phyloP scores from a whole-genome alignment of 1,284 basidiomycete genomes.

The Laetiporus sulphureus region DNA sequence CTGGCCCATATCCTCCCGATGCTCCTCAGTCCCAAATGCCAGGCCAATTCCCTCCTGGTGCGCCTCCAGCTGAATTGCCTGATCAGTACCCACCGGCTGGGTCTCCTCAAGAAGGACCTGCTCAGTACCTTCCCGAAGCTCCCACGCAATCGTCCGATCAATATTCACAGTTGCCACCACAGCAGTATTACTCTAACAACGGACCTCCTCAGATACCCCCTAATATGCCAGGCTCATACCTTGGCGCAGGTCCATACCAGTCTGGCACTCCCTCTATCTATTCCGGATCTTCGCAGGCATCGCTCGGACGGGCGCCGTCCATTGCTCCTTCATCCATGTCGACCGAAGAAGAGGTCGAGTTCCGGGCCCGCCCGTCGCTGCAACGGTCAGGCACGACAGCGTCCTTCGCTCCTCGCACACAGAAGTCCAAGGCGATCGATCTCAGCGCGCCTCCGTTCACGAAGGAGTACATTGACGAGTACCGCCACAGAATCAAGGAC shows the following conservation, averaged over 20 bases:
- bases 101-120: too few relatives aligned
- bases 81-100: too few relatives aligned
- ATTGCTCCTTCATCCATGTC: slow-evolving; percentile 11
- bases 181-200: slow-evolving; percentile 6
- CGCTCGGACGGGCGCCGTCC: slow-evolving; percentile 11
- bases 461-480: slow-evolving; percentile 96
- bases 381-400: slow-evolving; percentile 50
- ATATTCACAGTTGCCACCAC: slow-evolving; percentile 6
- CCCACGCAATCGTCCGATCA: too few relatives aligned
- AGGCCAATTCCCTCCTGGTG: slow-evolving; percentile 6
- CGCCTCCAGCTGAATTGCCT: slow-evolving; percentile 5
- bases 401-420: slow-evolving; percentile 54
- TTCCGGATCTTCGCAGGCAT: slow-evolving; percentile 13
- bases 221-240: slow-evolving; percentile 15
- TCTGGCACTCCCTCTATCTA: slow-evolving; percentile 15
- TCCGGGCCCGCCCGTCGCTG: slow-evolving; percentile 51
- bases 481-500: slow-evolving; percentile 92
- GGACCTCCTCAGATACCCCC: slow-evolving; percentile 9
- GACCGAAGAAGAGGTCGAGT: slow-evolving; percentile 32
- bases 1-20: slow-evolving; percentile 12
- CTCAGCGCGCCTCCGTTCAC: slow-evolving; percentile 85
- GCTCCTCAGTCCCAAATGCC: slow-evolving; percentile 6
- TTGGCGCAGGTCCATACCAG: slow-evolving; percentile 19
- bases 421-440: slow-evolving; percentile 79
- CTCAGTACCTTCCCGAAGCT: too few relatives aligned